These are phyloP conservation scores for Fusarium hainanense DNA, from an alignment of 2,329 filamentous ascomycete genomes.

Conservation along the genomic window DNA sequence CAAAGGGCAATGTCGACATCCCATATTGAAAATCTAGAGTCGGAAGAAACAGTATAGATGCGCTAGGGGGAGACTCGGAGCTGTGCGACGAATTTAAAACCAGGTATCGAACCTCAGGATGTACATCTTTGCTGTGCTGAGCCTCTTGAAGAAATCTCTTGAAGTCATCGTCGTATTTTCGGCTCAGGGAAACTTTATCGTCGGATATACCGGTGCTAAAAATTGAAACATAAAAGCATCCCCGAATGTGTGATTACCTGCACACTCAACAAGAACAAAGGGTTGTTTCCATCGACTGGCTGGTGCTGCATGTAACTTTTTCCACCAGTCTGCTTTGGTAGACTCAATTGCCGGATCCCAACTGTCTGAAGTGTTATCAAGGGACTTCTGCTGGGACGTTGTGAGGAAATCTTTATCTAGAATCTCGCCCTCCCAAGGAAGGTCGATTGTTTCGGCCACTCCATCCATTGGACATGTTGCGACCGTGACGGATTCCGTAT, in stretches of 20 bases:
- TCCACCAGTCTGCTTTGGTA: neutral
- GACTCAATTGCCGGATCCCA: neutral
- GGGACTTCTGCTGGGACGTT: neutral
- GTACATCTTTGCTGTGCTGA: accelerated
- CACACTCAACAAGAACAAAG: neutral
- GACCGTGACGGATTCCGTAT: neutral
- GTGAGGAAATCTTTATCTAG: neutral
- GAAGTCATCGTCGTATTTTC: neutral
- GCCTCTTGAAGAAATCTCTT: neutral
- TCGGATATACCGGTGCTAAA: neutral
- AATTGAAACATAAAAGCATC: neutral
- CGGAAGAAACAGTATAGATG: neutral
- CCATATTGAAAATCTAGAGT: too few relatives aligned
- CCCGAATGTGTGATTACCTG: accelerated
- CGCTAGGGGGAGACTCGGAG: neutral
- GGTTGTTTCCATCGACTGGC: neutral
- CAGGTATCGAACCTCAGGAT: accelerated
- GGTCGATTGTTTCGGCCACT: neutral
- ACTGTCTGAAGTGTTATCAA: neutral
- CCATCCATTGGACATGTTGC: neutral
- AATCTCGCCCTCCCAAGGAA: neutral
- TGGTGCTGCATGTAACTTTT: neutral
- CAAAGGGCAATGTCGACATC: neutral
- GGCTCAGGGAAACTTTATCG: accelerated
- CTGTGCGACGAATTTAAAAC: accelerated